phyloP scores from a whole-genome alignment of 2,329 filamentous ascomycete genomes.

The Graphilbum sp. region DNA sequence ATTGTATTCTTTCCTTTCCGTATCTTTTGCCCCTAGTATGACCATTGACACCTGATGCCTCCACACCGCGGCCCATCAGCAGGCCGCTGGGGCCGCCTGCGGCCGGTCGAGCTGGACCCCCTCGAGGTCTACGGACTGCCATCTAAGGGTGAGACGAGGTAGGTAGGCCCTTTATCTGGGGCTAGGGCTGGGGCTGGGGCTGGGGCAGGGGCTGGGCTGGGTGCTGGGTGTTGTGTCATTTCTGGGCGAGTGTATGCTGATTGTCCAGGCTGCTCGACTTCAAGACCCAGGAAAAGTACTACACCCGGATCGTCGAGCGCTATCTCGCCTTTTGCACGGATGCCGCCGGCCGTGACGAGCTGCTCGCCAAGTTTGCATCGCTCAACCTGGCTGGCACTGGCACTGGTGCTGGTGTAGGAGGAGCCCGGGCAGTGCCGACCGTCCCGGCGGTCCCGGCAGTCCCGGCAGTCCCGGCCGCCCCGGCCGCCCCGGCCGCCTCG shows the following conservation, averaged over 20 bases:
- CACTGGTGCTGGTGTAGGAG: not conserved
- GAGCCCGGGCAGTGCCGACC: not conserved
- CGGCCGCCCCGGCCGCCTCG: not conserved
- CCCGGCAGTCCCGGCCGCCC: not conserved
- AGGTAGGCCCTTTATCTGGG: conserved; percentile 13
- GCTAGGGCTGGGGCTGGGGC: no score
- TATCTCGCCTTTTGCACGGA: conserved; percentile 82
- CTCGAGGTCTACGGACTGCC: conserved; percentile 71
- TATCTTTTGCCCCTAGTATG: not conserved
- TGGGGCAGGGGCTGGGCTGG: no score
- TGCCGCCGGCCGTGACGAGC: conserved; percentile 51
- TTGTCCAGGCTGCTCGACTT: conserved; percentile 48
- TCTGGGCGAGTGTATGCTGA: not conserved
- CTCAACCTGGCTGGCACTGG: conserved; percentile 24
- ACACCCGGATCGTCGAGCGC: conserved; percentile 70
- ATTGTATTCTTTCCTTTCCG: not conserved
- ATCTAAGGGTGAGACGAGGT: conserved; percentile 84
- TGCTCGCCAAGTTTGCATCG: conserved; percentile 59
- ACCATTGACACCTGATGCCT: conserved; percentile 5
- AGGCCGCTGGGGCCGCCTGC: conserved; percentile 53
- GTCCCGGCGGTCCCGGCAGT: not conserved
- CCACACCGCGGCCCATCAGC: conserved; percentile 21
- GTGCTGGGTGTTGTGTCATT: no score
- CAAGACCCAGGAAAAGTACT: conserved; percentile 72
- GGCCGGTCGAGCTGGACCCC: conserved; percentile 57